Conservation (phyloP, 352 stramenopile genomes). For the Blastocystis sp. region DNA sequence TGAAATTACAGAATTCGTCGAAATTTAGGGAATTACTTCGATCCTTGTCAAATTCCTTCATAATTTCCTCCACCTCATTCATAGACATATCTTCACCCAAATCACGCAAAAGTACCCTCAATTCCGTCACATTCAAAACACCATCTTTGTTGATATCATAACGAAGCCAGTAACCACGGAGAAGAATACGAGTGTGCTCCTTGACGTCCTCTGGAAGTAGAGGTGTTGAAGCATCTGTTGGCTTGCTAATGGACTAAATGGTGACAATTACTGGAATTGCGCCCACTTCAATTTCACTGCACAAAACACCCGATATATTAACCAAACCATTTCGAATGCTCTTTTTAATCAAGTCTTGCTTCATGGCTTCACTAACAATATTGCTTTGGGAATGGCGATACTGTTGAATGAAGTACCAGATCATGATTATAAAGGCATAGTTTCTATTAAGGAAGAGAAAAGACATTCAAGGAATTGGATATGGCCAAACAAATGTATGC, state of each 20-base stretch:
- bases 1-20: conserved; percentile 80
- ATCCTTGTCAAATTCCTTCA: conserved; percentile 85
- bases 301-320: conserved; percentile 74
- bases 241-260: conserved; percentile 41
- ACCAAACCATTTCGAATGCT: conserved; percentile 74
- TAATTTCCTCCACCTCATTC: conserved; percentile 80
- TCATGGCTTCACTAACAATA: conserved; percentile 15
- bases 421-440: conserved; percentile 36
- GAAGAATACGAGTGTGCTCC: conserved; percentile 81
- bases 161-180: conserved; percentile 85
- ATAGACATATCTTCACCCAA: conserved; percentile 83
- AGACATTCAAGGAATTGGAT: not conserved
- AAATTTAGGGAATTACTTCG: conserved; percentile 86
- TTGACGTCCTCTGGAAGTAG: conserved; percentile 65
- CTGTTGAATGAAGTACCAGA: conserved; percentile 50
- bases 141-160: conserved; percentile 87
- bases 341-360: conserved; percentile 74
- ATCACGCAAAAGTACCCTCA: conserved; percentile 87
- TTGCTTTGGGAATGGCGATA: conserved; percentile 27
- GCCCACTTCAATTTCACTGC: conserved; percentile 70
- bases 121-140: conserved; percentile 84
- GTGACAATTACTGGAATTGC: not conserved
- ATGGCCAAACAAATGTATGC: not conserved
- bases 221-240: not conserved
- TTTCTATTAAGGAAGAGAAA: not conserved